Percentiles rank a stretch among this genome's conserved stretches.
phyloP scores from a whole-genome alignment of 352 stramenopile species.

The Pythium utonaiense region DNA sequence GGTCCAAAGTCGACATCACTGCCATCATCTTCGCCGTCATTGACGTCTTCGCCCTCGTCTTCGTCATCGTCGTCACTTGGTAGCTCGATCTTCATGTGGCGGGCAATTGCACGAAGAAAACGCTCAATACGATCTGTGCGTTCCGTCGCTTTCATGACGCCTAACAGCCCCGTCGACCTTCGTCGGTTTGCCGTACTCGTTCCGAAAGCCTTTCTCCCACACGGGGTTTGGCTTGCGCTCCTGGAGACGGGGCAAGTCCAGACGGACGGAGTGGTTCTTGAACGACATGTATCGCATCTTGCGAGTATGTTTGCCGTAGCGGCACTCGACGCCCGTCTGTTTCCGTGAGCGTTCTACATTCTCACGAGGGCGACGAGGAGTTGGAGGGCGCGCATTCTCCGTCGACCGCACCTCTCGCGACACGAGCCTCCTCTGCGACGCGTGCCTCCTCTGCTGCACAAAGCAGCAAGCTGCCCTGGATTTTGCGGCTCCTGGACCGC shows the following conservation, averaged over 20 bases:
- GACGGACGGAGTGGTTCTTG: background rate
- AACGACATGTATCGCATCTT: background rate
- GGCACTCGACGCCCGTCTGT: background rate
- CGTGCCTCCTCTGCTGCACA: no score
- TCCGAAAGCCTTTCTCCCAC: background rate
- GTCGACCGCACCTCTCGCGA: no score
- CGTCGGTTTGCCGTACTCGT: background rate
- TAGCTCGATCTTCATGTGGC: background rate
- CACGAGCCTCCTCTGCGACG: no score
- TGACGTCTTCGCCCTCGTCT: background rate
- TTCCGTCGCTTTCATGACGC: no score
- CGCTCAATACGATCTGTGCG: no score
- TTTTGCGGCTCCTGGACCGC: no score
- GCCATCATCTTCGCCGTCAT: background rate
- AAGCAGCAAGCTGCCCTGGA: no score
- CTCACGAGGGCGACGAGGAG: background rate
- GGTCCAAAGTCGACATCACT: no score
- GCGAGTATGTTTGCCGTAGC: background rate
- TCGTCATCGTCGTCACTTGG: background rate
- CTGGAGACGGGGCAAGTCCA: no score
- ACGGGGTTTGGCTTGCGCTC: background rate
- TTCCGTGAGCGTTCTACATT: background rate
- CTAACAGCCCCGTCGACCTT: no score
- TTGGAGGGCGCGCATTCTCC: background rate
- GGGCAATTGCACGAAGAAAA: background rate